Evolutionary conservation across 495 filamentous ascomycete species (phyloP).

Genomic region (Pseudoneurospora amorphoporcata): DNA sequence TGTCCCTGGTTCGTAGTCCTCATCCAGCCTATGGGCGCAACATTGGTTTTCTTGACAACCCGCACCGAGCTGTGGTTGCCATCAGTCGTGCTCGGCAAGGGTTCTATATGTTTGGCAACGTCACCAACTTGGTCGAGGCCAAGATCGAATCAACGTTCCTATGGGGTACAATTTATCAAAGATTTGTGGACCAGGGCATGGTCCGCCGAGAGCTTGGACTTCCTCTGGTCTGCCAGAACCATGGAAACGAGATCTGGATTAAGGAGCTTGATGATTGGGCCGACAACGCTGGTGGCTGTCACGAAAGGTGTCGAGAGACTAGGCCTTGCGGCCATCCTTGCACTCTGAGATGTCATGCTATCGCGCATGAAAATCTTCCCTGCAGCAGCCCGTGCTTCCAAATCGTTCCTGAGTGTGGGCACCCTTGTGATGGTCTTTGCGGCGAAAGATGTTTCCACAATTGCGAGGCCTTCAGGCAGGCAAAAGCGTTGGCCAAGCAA

Average conservation of each 20-base stretch:
- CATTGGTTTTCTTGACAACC: constrained; percentile 63
- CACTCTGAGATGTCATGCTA: constrained; percentile 35
- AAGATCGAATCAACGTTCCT: constrained; percentile 24
- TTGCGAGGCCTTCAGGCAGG: constrained; percentile 10
- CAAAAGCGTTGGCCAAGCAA: neutral
- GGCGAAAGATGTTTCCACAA: constrained; percentile 28
- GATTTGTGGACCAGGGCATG: constrained; percentile 20
- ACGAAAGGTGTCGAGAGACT: constrained; percentile 35
- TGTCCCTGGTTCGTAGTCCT: constrained; percentile 72
- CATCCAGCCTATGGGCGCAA: constrained; percentile 11
- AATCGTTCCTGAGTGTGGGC: constrained; percentile 49
- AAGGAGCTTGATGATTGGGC: constrained; percentile 41
- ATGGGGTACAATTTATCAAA: constrained; percentile 27
- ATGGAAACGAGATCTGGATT: constrained; percentile 26
- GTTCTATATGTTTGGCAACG: constrained; percentile 83
- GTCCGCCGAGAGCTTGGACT: constrained; percentile 15
- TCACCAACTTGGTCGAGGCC: constrained; percentile 36
- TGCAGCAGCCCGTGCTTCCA: constrained; percentile 53
- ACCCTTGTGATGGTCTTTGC: constrained; percentile 38
- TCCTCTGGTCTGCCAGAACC: constrained; percentile 31
- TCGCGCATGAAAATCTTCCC: constrained; percentile 48
- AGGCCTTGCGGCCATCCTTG: constrained; percentile 35
- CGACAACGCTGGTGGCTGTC: constrained; percentile 51
- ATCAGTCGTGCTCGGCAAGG: constrained; percentile 78
- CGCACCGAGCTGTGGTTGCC: constrained; percentile 79